Conservation (phyloP, 805 yeast species). For the Saturnispora zaruensis region DNA sequence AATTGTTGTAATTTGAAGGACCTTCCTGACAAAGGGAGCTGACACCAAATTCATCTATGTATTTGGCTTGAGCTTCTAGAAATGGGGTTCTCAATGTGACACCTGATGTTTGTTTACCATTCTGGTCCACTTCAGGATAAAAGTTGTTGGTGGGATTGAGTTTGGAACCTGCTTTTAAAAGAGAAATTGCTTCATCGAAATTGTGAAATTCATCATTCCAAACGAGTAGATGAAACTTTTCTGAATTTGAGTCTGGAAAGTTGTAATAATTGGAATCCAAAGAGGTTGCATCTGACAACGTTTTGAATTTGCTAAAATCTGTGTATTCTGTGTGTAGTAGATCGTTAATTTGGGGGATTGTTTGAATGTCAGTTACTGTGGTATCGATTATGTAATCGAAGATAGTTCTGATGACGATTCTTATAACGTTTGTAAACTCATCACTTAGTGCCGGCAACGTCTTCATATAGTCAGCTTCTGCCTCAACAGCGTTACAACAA, state of each 20-base stretch:
- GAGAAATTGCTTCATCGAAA: constrained; percentile 28
- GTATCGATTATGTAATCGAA: constrained; percentile 37
- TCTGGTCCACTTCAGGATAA: constrained; percentile 8
- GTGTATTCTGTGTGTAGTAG: constrained; percentile 4
- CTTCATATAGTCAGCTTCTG: constrained; percentile 6
- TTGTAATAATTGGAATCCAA: constrained; percentile 30
- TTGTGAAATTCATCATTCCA: constrained; percentile 78
- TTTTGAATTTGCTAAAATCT: neutral
- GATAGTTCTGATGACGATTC: constrained; percentile 23
- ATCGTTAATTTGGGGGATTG: constrained; percentile 14
- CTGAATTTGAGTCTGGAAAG: constrained; percentile 27
- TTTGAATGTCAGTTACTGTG: constrained; percentile 28
- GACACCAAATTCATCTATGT: constrained; percentile 8
- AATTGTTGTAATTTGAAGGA: neutral
- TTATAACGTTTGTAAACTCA: constrained; percentile 18
- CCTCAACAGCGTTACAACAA: constrained; percentile 35
- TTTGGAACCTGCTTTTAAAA: constrained; percentile 13
- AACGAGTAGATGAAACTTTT: constrained; percentile 41
- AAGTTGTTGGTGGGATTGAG: neutral
- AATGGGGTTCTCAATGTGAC: neutral
- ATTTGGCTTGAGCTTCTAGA: constrained; percentile 5
- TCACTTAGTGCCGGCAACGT: constrained; percentile 14
- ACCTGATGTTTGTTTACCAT: constrained; percentile 1
- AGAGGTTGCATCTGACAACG: constrained; percentile 16
- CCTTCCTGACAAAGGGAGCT: constrained; percentile 2